Conservation (phyloP, 805 yeast species). For the Wickerhamomyces xylosicus region DNA sequence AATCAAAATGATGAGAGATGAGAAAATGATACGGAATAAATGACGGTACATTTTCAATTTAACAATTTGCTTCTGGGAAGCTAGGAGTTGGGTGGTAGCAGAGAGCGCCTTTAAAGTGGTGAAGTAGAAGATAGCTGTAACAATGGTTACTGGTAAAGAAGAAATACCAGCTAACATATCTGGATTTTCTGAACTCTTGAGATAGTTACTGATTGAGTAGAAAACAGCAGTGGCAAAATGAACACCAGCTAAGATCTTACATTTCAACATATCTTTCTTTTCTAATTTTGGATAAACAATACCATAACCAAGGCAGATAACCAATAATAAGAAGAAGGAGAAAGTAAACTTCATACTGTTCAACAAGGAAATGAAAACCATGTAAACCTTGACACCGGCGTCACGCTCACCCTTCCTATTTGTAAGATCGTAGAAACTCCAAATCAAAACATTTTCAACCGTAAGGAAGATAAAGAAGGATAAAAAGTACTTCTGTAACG, state of each 20-base stretch:
- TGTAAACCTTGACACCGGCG: slow-evolving; percentile 58
- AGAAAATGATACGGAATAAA: slow-evolving; percentile 64
- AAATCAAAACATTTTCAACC: slow-evolving; percentile 72
- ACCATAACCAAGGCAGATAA: slow-evolving; percentile 89
- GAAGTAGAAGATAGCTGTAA: slow-evolving; percentile 65
- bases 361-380: slow-evolving; percentile 67
- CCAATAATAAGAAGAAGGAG: slow-evolving; percentile 76
- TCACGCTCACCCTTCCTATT: slow-evolving; percentile 44
- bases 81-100: slow-evolving; percentile 61
- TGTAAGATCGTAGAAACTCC: slow-evolving; percentile 84
- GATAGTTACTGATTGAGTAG: slow-evolving; percentile 44
- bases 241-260: slow-evolving; percentile 46
- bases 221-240: slow-evolving; percentile 47
- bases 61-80: slow-evolving; percentile 82
- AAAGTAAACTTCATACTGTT: slow-evolving; percentile 78
- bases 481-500: slow-evolving; percentile 83
- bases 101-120: slow-evolving; percentile 65
- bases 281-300: slow-evolving; percentile 84
- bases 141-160: slow-evolving; percentile 60
- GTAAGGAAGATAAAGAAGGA: slow-evolving; percentile 79
- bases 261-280: slow-evolving; percentile 59
- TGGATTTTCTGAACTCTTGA: slow-evolving; percentile 39
- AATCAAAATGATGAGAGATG: slow-evolving; percentile 59
- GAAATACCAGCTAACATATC: slow-evolving; percentile 43
- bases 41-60: slow-evolving; percentile 80